Base-by-base conservation (phyloP, 371 early-diverging fungal genomes). In the Parasitella parasitica region DNA sequence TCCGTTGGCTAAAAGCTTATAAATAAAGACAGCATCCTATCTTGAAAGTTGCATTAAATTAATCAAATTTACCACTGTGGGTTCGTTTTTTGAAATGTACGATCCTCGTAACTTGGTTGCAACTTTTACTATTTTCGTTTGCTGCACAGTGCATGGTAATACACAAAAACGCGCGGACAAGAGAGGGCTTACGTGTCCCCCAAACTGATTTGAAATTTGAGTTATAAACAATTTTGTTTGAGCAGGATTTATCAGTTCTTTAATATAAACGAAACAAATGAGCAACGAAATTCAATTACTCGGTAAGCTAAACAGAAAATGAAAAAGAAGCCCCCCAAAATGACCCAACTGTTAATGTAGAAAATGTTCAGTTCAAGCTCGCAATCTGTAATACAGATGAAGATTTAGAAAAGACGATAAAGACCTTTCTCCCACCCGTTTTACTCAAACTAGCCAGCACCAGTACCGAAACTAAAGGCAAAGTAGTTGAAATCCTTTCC, bases 291-390 rank as follows among this genome's bases (percentile, higher is more conserved):
- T 79, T 27, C 72, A 76, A 56, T 63, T 79, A 20, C 68, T 79
- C 35, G 78, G 78, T 78, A 37, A 13, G 8, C 35, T 9, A 32
- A 2, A 41, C 20, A 22, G 11, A 13, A 28, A 24, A 18, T 36
- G 28, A n/a, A 28, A 5, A 16, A n/a, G 28, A 7, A 16, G 13
- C 41, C 1, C 6, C 4, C n/a, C 8, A 41, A 20, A 41, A 20
- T 20, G 20, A 4, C 0, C 2, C 39, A 1, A 41, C 9, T 20
- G 24, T 11, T 2, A 30, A 16, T 38, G 43, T 88, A 61, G 95
- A 94, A 57, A 90, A 84, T 43, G 94, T 95, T 39, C 94, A 93
- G 76, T 70, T 96, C 28, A 84, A 89, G 35, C 84, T 96, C 52
- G 96, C 95, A n/a, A 69, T 96, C 64, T 88, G 93, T 20, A 86